phyloP scores from a whole-genome alignment of 2,329 filamentous ascomycete species.

The Colletotrichum liaoningense region DNA sequence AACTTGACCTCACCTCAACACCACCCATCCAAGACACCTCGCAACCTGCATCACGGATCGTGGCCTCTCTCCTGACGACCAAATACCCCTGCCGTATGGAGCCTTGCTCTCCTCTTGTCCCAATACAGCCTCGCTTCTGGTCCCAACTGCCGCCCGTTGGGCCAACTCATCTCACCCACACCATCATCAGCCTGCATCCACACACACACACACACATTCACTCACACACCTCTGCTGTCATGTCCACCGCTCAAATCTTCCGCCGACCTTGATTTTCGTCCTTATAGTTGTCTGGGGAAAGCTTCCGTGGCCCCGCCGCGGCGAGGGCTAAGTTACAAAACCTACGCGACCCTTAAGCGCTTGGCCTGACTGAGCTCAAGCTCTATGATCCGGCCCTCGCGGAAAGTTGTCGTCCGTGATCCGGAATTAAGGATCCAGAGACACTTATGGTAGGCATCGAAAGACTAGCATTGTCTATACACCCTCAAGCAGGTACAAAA shows the following conservation, averaged over 20 bases:
- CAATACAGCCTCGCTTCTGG: slow-evolving; percentile 23
- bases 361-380: slow-evolving; percentile 20
- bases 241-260: not conserved
- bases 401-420: slow-evolving; percentile 3
- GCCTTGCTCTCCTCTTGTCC: slow-evolving; percentile 25
- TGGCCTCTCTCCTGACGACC: not conserved
- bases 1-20: slow-evolving; percentile 16
- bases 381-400: slow-evolving; percentile 11
- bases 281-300: not conserved
- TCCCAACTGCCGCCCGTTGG: slow-evolving; percentile 31
- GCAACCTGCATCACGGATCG: not conserved
- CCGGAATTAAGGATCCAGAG: not conserved
- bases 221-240: slow-evolving; percentile 2
- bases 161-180: slow-evolving; percentile 24
- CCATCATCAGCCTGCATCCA: not conserved
- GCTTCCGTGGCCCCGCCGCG: not conserved
- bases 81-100: slow-evolving; percentile 13
- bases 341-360: slow-evolving; percentile 5
- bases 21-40: slow-evolving; percentile 12
- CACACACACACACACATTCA: slow-evolving; percentile 2
- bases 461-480: not conserved
- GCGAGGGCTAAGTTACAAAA: not conserved
- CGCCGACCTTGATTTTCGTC: slow-evolving; percentile 4
- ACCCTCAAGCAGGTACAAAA: not conserved
- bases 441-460: slow-evolving; percentile 4